Conservation (phyloP, 2,329 filamentous ascomycete genomes). For the Xylaria sp. region DNA sequence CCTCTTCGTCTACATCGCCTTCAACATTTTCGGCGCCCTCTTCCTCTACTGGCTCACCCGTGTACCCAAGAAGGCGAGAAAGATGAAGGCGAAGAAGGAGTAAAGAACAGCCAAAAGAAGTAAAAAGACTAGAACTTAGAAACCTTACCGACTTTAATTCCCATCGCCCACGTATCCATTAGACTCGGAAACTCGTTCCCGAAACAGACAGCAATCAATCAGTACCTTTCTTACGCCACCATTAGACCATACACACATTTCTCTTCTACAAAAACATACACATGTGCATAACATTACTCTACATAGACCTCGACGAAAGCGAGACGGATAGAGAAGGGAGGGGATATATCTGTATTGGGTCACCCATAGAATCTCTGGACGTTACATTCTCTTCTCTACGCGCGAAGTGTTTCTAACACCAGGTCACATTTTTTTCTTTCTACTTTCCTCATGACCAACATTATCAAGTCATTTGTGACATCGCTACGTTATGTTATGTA, state of each 20-base stretch:
- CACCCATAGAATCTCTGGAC: constrained; percentile 5
- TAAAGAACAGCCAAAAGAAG: constrained; percentile 30
- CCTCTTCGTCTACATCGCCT: constrained; percentile 64
- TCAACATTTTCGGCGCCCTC: constrained; percentile 65
- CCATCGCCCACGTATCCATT: neutral
- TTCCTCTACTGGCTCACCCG: constrained; percentile 64
- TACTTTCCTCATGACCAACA: neutral
- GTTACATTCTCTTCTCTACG: neutral
- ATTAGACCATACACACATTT: constrained; percentile 19
- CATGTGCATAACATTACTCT: neutral
- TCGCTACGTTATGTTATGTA: constrained; percentile 19
- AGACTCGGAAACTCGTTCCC: constrained; percentile 4
- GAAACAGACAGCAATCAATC: neutral
- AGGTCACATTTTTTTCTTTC: constrained; percentile 5
- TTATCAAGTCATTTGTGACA: constrained; percentile 13
- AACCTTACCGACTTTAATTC: neutral
- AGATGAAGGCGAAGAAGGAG: constrained; percentile 47
- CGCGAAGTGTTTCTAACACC: neutral
- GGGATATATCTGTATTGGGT: neutral
- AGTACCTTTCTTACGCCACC: constrained; percentile 11
- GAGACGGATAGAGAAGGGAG: neutral
- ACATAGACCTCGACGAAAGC: neutral
- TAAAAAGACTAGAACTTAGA: neutral
- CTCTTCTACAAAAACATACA: neutral
- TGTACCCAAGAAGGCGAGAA: constrained; percentile 55